phyloP scores from a whole-genome alignment of 2,329 filamentous ascomycete species.

The Alternaria incomplexa region DNA sequence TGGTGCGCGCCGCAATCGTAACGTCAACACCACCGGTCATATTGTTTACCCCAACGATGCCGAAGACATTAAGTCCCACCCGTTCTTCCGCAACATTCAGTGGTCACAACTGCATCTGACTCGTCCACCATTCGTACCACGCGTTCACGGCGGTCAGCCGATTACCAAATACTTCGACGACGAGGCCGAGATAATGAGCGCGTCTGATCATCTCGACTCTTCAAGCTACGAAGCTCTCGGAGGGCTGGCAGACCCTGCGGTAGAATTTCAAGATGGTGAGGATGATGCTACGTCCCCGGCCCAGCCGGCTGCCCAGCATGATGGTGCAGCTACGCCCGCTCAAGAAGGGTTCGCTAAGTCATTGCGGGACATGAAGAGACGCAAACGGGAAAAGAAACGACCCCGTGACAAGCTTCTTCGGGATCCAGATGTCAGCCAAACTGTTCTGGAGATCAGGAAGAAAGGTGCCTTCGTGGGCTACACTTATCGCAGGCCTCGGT shows the following conservation, averaged over 20 bases:
- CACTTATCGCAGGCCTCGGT: constrained; percentile 69
- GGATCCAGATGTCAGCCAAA: constrained; percentile 69
- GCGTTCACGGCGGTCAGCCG: constrained; percentile 60
- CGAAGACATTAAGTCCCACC: constrained; percentile 86
- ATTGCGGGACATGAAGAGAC: constrained; percentile 48
- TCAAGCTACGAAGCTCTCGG: constrained; percentile 36
- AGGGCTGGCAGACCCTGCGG: background rate
- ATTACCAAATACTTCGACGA: constrained; percentile 89
- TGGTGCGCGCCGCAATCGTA: constrained; percentile 32
- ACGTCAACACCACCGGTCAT: constrained; percentile 53
- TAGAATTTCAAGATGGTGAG: background rate
- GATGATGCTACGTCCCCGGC: background rate
- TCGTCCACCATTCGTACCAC: constrained; percentile 79
- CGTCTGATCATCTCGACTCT: constrained; percentile 44
- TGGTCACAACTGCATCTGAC: constrained; percentile 78
- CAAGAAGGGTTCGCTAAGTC: constrained; percentile 3
- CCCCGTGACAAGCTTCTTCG: constrained; percentile 85
- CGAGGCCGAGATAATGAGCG: constrained; percentile 68
- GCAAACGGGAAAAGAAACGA: constrained; percentile 73
- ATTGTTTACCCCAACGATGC: constrained; percentile 86
- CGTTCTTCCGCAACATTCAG: constrained; percentile 79
- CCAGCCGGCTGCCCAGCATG: background rate
- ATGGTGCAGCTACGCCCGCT: background rate
- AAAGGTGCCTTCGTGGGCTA: constrained; percentile 87
- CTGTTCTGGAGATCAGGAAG: constrained; percentile 81